phyloP scores from a whole-genome alignment of 495 filamentous ascomycete genomes.

The Bryoglossum gracile region DNA sequence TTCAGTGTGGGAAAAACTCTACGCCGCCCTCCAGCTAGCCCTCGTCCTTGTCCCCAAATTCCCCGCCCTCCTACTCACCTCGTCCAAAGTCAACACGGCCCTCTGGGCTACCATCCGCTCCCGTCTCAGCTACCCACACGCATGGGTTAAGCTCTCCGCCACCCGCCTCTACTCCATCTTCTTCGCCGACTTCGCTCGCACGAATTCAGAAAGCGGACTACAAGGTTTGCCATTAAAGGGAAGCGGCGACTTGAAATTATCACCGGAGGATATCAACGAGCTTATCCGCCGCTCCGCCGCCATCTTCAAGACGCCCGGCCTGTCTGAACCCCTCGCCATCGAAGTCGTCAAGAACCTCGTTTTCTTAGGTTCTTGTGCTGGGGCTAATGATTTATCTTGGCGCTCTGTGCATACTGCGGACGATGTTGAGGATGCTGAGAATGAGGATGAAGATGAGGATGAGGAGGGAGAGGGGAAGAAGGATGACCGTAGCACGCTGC shows the following conservation, averaged over 20 bases:
- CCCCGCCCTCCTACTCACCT: slow-evolving; percentile 53
- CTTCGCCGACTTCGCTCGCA: slow-evolving; percentile 69
- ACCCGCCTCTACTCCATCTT: slow-evolving; percentile 67
- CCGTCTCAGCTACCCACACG: slow-evolving; percentile 64
- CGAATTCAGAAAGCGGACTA: slow-evolving; percentile 44
- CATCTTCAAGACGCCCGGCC: slow-evolving; percentile 55
- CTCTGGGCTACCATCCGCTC: slow-evolving; percentile 62
- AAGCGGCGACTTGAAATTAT: slow-evolving; percentile 61
- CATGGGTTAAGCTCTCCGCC: slow-evolving; percentile 69
- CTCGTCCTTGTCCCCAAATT: slow-evolving; percentile 60
- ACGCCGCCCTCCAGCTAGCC: slow-evolving; percentile 62
- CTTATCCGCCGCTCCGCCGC: slow-evolving; percentile 57
- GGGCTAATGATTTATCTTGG: slow-evolving; percentile 52
- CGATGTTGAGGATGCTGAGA: slow-evolving; percentile 39
- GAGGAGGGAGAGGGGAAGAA: slow-evolving; percentile 26
- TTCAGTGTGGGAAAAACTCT: slow-evolving; percentile 69
- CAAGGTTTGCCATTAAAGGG: slow-evolving; percentile 56
- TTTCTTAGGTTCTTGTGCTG: slow-evolving; percentile 65
- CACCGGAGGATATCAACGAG: slow-evolving; percentile 54
- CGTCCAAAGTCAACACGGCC: slow-evolving; percentile 40
- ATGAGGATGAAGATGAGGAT: slow-evolving; percentile 36
- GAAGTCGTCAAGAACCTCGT: slow-evolving; percentile 70
- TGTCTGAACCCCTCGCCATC: slow-evolving; percentile 60
- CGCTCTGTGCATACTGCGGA: no score
- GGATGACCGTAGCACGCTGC: slow-evolving; percentile 45